phyloP scores from a whole-genome alignment of 2,329 filamentous ascomycete species.

The Sporothrix globosa region DNA sequence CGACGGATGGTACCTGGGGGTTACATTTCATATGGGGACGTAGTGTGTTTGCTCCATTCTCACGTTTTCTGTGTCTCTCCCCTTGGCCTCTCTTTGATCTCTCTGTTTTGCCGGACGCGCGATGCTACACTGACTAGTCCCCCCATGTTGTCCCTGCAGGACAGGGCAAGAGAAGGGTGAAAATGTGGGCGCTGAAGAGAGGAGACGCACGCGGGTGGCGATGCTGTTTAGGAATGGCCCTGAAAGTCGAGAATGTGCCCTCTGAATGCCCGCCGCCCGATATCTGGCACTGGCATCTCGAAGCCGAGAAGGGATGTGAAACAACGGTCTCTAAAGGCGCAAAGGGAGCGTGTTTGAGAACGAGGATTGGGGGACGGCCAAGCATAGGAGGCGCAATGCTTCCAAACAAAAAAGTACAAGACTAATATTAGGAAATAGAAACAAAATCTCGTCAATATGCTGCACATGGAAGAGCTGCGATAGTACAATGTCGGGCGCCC shows the following conservation, averaged over 20 bases:
- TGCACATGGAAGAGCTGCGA: neutral
- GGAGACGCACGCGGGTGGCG: too few species aligned
- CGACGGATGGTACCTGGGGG: neutral
- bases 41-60: conserved; percentile 2
- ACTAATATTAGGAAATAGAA: neutral
- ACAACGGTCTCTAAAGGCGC: conserved; percentile 4
- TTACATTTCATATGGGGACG: conserved; percentile 23
- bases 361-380: neutral
- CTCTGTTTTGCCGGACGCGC: conserved; percentile 1
- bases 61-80: conserved; percentile 13
- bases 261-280: neutral
- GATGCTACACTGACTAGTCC: conserved; percentile 22
- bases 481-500: too few species aligned
- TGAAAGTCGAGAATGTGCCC: too few species aligned
- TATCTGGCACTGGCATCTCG: too few species aligned
- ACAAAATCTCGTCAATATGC: neutral
- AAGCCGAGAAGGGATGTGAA: conserved; percentile 8
- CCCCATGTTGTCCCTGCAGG: neutral
- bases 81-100: neutral
- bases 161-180: neutral
- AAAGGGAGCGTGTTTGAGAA: conserved; percentile 4
- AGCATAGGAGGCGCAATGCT: neutral
- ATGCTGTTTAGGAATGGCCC: neutral
- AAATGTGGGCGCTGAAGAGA: neutral
- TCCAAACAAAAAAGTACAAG: neutral